phyloP scores from a whole-genome alignment of 2,329 filamentous ascomycete genomes.

The Pseudocercospora cruenta region DNA sequence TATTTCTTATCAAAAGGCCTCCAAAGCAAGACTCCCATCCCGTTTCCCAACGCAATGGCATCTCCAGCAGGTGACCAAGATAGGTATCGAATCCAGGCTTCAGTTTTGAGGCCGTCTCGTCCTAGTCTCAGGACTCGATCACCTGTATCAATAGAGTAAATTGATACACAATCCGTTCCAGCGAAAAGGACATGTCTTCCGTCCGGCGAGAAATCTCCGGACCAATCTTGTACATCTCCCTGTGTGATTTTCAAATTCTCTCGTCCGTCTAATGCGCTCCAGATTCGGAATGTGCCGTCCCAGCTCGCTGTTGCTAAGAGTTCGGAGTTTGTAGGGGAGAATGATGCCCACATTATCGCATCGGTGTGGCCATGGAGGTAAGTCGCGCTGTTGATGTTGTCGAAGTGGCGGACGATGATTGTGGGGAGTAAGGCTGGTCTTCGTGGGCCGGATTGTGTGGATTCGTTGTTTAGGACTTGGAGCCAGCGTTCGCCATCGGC shows the following conservation, averaged over 20 bases:
- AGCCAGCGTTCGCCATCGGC: conserved; percentile 17
- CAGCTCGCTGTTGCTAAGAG: conserved; percentile 26
- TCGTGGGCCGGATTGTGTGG: conserved; percentile 21
- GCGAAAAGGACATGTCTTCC: conserved; percentile 21
- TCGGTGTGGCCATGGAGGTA: conserved; percentile 25
- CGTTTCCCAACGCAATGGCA: conserved; percentile 3
- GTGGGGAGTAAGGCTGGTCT: conserved; percentile 17
- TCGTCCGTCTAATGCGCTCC: conserved; percentile 17
- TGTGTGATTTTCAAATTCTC: conserved; percentile 18
- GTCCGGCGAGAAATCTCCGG: conserved; percentile 22
- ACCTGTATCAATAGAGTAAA: conserved; percentile 11
- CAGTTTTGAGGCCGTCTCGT: background rate
- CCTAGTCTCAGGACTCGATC: background rate
- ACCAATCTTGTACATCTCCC: conserved; percentile 21
- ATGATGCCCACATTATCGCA: conserved; percentile 28
- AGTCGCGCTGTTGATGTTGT: background rate
- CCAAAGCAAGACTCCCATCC: conserved; percentile 7
- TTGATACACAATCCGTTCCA: conserved; percentile 11
- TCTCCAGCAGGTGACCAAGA: conserved; percentile 13
- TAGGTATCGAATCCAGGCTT: conserved; percentile 11
- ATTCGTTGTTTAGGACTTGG: conserved; percentile 15
- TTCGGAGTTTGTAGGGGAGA: conserved; percentile 20
- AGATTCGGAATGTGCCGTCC: conserved; percentile 27
- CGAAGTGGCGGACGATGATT: conserved; percentile 18
- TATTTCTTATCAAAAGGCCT: conserved; percentile 1